Percentiles rank a stretch among this genome's conserved stretches.
Conservation (phyloP, 208 protist species). For the Trypanosomatidae sp. region DNA sequence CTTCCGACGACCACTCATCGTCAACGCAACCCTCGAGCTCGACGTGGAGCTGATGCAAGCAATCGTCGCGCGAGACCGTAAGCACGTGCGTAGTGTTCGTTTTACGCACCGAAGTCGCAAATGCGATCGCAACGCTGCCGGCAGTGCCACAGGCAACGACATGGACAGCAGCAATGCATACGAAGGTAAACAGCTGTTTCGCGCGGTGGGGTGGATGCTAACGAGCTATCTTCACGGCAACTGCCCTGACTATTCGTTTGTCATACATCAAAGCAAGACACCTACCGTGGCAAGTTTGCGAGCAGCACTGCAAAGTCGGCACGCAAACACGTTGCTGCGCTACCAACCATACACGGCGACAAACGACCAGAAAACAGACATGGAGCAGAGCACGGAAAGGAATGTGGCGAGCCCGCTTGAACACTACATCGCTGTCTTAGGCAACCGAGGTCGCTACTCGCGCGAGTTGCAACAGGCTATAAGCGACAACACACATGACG, state of each 20-base stretch:
- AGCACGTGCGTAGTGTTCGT: background rate
- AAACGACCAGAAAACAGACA: background rate
- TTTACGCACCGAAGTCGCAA: slow-evolving; percentile 27
- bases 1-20: slow-evolving; percentile 29
- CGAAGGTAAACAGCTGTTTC: background rate
- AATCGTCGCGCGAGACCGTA: slow-evolving; percentile 9
- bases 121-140: background rate
- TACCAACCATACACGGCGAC: background rate
- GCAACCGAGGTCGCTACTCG: slow-evolving; percentile 51
- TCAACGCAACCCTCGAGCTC: slow-evolving; percentile 16
- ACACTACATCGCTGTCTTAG: slow-evolving; percentile 64
- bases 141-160: background rate
- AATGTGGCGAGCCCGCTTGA: slow-evolving; percentile 23
- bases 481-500: slow-evolving; percentile 10
- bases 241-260: background rate
- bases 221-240: background rate
- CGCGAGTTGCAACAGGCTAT: slow-evolving; percentile 22
- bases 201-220: background rate
- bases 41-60: slow-evolving; percentile 55
- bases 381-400: background rate
- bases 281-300: background rate
- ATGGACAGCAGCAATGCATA: background rate
- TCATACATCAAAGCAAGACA: background rate
- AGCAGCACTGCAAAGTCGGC: background rate
- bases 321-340: background rate